phyloP scores from a whole-genome alignment of 495 filamentous ascomycete species.

The Xylaria palmicola region DNA sequence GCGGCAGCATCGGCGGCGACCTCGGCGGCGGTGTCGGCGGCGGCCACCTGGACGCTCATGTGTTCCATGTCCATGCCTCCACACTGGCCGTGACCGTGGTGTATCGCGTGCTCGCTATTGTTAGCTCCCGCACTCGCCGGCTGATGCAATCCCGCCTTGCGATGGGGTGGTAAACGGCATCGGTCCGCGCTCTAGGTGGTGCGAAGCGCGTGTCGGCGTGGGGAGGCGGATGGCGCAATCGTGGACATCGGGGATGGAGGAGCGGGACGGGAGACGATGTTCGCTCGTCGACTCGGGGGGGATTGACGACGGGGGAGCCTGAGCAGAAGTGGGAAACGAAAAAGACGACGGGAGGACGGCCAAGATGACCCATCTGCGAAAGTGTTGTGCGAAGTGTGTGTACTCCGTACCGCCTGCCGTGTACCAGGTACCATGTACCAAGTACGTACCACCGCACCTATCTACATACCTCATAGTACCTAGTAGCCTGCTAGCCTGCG shows the following conservation, averaged over 20 bases:
- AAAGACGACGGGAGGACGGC: background rate
- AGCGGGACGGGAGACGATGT: conserved; percentile 3
- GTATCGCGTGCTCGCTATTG: conserved; percentile 12
- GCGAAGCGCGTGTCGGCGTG: background rate
- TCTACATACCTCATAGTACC: background rate
- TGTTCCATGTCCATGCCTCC: conserved; percentile 37
- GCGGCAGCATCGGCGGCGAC: conserved; percentile 31
- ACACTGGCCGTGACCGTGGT: background rate
- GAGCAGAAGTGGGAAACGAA: background rate
- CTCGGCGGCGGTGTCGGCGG: conserved; percentile 35
- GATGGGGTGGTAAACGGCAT: conserved; percentile 18
- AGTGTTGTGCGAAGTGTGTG: background rate
- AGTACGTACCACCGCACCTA: background rate
- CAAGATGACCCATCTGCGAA: background rate
- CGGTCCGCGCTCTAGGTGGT: conserved; percentile 5
- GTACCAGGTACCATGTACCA: too few relatives aligned
- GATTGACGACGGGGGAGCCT: background rate
- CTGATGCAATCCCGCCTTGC: conserved; percentile 15
- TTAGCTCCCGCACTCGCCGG: conserved; percentile 13
- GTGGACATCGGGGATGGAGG: conserved; percentile 1
- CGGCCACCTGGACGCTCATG: conserved; percentile 35
- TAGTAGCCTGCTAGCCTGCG: background rate
- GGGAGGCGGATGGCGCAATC: conserved; percentile 8
- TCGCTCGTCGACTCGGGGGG: background rate
- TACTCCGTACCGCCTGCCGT: too few relatives aligned